Evolutionary conservation across 2,329 filamentous ascomycete species (phyloP).

Genomic region (Aspergillus sp.): DNA sequence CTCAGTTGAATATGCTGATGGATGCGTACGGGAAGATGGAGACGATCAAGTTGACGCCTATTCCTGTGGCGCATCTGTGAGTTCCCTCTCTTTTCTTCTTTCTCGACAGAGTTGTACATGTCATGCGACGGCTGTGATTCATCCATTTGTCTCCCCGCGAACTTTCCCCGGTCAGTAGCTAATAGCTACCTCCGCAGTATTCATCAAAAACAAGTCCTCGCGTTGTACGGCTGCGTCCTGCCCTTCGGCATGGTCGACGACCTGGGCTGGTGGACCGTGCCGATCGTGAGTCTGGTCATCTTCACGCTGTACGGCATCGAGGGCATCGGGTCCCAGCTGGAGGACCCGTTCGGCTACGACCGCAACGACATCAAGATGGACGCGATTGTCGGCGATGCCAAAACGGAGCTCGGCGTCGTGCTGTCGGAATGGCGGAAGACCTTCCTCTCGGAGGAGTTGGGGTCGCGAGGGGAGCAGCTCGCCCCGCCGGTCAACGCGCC

Average conservation of each 20-base stretch:
- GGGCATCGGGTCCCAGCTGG: constrained; percentile 61
- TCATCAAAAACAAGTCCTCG: constrained; percentile 63
- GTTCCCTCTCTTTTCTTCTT: constrained; percentile 8
- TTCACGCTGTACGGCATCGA: constrained; percentile 66
- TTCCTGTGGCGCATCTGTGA: constrained; percentile 60
- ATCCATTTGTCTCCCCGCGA: not conserved
- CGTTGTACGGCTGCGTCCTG: constrained; percentile 58
- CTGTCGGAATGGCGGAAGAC: constrained; percentile 55
- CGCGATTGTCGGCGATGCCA: constrained; percentile 60
- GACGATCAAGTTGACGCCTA: constrained; percentile 62
- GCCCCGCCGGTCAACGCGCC: not conserved
- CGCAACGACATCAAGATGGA: constrained; percentile 68
- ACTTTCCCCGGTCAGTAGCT: not conserved
- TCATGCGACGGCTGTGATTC: not conserved
- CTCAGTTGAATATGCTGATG: constrained; percentile 55
- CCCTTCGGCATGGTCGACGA: constrained; percentile 63
- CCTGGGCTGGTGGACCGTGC: constrained; percentile 61
- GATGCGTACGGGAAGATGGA: constrained; percentile 63
- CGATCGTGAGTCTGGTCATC: constrained; percentile 57
- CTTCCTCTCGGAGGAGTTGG: constrained; percentile 14
- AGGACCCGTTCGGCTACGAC: constrained; percentile 66
- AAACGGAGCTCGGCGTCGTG: constrained; percentile 57
- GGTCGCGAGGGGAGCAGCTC: not conserved
- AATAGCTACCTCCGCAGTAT: constrained; percentile 42
- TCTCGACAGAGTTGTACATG: not conserved